Evolutionary conservation across 2,329 filamentous ascomycete species (phyloP).

Genomic region (Trichoderma aggressivum): DNA sequence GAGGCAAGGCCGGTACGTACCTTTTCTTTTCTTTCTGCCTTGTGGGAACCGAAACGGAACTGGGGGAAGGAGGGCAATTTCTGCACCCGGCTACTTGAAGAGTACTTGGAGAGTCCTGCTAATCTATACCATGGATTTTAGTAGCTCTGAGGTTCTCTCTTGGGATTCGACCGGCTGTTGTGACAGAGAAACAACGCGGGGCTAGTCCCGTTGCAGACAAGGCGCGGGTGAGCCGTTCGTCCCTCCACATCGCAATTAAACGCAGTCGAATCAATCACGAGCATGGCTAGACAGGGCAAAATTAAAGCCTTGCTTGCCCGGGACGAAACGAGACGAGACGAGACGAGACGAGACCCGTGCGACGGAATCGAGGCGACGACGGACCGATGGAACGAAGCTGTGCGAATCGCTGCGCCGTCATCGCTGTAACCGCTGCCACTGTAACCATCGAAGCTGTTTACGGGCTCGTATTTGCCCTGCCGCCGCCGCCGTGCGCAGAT

Average conservation of each 20-base stretch:
- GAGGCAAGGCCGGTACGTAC: not conserved
- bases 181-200: not conserved
- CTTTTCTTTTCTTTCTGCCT: not conserved
- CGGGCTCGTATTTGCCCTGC: not conserved
- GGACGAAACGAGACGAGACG: no score
- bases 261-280: conserved; percentile 2
- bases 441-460: not conserved
- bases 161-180: not conserved
- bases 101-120: not conserved
- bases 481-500: not conserved
- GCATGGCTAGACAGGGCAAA: not conserved
- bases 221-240: conserved; percentile 3
- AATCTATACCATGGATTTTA: accelerated
- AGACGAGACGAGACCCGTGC: no score
- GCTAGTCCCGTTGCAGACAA: not conserved
- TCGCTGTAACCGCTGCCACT: not conserved
- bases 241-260: conserved; percentile 14
- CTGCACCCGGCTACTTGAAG: not conserved
- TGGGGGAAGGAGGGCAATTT: not conserved
- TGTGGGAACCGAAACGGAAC: not conserved
- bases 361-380: not conserved
- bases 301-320: not conserved
- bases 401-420: conserved; percentile 11
- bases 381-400: conserved; percentile 12
- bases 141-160: not conserved